These are phyloP conservation scores for Daldinia childiae DNA, from an alignment of 495 filamentous ascomycete species.

Conservation along the genomic window DNA sequence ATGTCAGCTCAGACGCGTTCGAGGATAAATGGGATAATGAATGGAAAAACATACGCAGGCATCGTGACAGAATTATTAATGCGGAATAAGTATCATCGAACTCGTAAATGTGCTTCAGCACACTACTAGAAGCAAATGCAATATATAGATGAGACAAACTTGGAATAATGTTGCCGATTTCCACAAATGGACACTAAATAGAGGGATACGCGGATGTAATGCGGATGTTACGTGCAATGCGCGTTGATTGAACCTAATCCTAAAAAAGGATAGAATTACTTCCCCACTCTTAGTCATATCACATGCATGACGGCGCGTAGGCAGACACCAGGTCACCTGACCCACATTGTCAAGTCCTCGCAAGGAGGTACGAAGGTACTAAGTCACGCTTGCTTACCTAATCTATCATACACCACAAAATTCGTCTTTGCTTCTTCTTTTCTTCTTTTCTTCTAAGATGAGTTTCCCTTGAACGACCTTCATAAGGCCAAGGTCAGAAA, in stretches of 20 bases:
- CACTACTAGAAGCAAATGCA: neutral
- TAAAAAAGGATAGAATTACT: neutral
- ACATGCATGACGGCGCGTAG: conserved; percentile 5
- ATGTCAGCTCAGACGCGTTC: conserved; percentile 24
- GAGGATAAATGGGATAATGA: neutral
- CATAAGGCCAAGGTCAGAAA: no score
- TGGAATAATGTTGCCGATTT: neutral
- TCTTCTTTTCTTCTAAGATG: no score
- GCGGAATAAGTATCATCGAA: conserved; percentile 22
- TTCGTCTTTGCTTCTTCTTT: no score
- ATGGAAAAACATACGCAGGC: conserved; percentile 56
- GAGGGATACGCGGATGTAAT: conserved; percentile 1
- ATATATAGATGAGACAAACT: neutral
- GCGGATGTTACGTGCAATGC: neutral
- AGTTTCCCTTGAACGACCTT: no score
- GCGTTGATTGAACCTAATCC: neutral
- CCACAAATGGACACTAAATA: neutral
- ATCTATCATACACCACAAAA: neutral
- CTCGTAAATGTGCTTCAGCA: conserved; percentile 19
- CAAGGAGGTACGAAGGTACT: neutral
- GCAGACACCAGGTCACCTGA: conserved; percentile 46
- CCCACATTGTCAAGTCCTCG: neutral
- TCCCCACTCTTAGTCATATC: conserved; percentile 26
- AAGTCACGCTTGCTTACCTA: neutral
- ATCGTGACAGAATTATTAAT: conserved; percentile 38